A percentile compares a stretch with the other conserved stretches of the same genome.
phyloP scores from a whole-genome alignment of 1,284 basidiomycete species.

The Trametes pubescens region DNA sequence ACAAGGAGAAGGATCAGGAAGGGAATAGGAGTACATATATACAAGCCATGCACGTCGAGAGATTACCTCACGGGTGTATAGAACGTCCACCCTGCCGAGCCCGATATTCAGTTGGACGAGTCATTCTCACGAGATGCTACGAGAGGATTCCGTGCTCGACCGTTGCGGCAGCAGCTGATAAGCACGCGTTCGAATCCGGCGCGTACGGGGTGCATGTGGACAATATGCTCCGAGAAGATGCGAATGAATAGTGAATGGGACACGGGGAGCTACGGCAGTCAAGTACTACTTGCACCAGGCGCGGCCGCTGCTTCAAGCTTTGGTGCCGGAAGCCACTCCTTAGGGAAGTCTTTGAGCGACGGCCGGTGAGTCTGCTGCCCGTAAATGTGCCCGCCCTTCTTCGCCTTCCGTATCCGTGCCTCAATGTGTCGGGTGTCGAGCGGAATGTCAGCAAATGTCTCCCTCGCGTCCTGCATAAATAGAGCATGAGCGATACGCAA shows the following conservation, averaged over 20 bases:
- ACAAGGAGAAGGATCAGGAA: background rate
- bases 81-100: background rate
- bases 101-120: slow-evolving; percentile 9
- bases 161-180: background rate
- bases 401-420: slow-evolving; percentile 72
- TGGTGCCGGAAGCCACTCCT: slow-evolving; percentile 74
- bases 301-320: slow-evolving; percentile 20
- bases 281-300: slow-evolving; percentile 29
- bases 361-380: slow-evolving; percentile 65
- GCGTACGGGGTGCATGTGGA: slow-evolving; percentile 5
- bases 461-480: slow-evolving; percentile 52
- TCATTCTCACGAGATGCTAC: slow-evolving; percentile 23
- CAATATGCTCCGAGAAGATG: slow-evolving; percentile 3
- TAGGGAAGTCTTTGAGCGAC: slow-evolving; percentile 79
- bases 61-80: background rate
- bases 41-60: slow-evolving; percentile 15
- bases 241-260: slow-evolving; percentile 14
- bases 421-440: slow-evolving; percentile 82
- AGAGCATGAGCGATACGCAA: slow-evolving; percentile 6
- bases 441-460: slow-evolving; percentile 70
- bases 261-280: slow-evolving; percentile 21
- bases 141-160: slow-evolving; percentile 16
- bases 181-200: slow-evolving; percentile 6
- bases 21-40: slow-evolving; percentile 5
- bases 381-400: slow-evolving; percentile 71